Percentiles rank a stretch among this genome's conserved stretches.
Evolutionary conservation across 148 eudicot species (phyloP).

Genomic region (Spergularia marina): DNA sequence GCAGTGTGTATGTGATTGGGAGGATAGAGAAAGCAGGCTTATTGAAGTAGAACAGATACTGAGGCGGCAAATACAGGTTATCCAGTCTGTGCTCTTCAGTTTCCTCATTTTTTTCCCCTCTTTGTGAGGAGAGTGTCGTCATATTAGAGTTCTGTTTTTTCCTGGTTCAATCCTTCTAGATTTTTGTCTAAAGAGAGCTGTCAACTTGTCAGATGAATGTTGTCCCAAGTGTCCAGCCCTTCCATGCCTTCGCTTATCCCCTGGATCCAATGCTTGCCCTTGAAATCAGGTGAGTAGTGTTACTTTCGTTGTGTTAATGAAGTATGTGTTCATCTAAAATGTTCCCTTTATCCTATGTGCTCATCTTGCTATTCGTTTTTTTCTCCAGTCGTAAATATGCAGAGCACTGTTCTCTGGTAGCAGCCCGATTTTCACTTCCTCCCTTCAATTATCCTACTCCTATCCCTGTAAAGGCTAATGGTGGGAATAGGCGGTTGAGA

Average conservation of each 20-base stretch:
- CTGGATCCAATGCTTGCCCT: constrained; percentile 92
- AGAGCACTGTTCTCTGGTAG: constrained; percentile 78
- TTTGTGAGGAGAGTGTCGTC: not conserved
- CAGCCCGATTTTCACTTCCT: constrained; percentile 80
- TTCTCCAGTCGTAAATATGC: constrained; percentile 87
- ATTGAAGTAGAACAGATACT: constrained; percentile 83
- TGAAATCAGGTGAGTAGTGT: constrained; percentile 64
- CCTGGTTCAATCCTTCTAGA: not conserved
- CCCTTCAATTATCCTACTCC: constrained; percentile 72
- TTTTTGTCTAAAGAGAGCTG: not conserved
- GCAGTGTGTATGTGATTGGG: constrained; percentile 95
- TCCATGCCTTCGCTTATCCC: constrained; percentile 98
- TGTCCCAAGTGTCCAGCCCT: constrained; percentile 96
- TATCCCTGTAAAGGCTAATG: constrained; percentile 57
- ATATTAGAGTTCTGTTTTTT: not conserved
- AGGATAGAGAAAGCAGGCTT: constrained; percentile 73
- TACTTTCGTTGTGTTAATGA: constrained; percentile 13
- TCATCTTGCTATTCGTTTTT: constrained; percentile 3
- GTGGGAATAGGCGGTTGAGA: constrained; percentile 71
- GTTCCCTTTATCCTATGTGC: not conserved
- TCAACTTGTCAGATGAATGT: constrained; percentile 60
- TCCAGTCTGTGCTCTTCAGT: not conserved
- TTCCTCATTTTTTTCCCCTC: no score
- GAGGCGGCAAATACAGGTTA: constrained; percentile 86
- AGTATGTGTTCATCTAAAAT: not conserved